Evolutionary conservation across 176 grass and related monocot genomes (phyloP).

Genomic region (Melocanna baccifera): DNA sequence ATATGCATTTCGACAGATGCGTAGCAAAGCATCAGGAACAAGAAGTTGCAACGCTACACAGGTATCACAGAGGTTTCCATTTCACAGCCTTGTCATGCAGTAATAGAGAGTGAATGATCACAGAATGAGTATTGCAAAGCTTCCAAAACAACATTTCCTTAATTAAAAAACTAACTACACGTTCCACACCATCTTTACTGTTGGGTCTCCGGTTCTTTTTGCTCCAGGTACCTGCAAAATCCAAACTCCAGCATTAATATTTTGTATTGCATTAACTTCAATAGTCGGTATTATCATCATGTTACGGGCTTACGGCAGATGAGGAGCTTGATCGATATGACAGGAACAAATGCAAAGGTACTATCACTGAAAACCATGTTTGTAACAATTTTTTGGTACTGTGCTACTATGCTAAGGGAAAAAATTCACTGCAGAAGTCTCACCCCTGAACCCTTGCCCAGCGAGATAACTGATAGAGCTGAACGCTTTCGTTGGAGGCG

Average conservation of each 20-base stretch:
- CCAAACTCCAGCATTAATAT: background rate
- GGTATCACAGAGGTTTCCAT: background rate
- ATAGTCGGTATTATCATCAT: background rate
- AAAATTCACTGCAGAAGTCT: constrained; percentile 8
- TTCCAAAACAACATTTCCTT: background rate
- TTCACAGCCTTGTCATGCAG: background rate
- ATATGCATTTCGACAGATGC: background rate
- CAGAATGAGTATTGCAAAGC: background rate
- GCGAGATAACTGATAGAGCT: constrained; percentile 69
- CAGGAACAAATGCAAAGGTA: background rate
- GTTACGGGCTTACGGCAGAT: background rate
- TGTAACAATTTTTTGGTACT: background rate
- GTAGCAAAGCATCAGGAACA: background rate
- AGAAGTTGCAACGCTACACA: background rate
- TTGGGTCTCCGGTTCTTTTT: constrained; percentile 55
- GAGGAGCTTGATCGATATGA: background rate
- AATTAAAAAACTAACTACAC: background rate
- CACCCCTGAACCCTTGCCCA: constrained; percentile 67
- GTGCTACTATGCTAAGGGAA: background rate
- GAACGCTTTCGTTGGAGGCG: constrained; percentile 46
- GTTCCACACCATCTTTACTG: constrained; percentile 21
- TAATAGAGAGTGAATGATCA: background rate
- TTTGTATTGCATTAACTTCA: background rate
- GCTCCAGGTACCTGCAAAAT: constrained; percentile 60
- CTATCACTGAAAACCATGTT: background rate